phyloP scores from a whole-genome alignment of 768 basidiomycete species.

The Boletus rubescentipes region DNA sequence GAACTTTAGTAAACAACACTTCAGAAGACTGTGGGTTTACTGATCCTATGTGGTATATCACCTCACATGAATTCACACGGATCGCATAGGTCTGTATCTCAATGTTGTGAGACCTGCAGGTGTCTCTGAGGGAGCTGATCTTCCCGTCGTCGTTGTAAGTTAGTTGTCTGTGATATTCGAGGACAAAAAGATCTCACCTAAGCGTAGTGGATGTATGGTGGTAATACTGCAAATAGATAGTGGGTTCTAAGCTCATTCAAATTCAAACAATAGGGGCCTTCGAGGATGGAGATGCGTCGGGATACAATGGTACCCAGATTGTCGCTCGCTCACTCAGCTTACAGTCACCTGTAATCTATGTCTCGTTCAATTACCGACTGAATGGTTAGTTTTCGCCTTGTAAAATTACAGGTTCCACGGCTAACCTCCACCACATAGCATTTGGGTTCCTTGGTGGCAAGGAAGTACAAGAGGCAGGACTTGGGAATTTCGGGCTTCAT shows the following conservation, averaged over 20 bases:
- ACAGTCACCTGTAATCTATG: not conserved
- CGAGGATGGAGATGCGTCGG: not conserved
- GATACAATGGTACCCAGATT: slow-evolving; percentile 18
- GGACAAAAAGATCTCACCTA: too few relatives aligned
- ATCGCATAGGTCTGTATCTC: slow-evolving; percentile 30
- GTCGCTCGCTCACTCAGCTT: slow-evolving; percentile 17
- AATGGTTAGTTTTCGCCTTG: slow-evolving; percentile 13
- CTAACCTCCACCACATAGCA: slow-evolving; percentile 7
- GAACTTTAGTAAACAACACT: not conserved
- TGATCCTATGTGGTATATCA: not conserved
- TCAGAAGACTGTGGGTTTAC: slow-evolving; percentile 19
- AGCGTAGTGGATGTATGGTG: too few relatives aligned
- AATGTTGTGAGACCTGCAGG: slow-evolving; percentile 11
- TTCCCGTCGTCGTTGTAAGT: slow-evolving; percentile 27
- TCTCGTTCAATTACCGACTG: not conserved
- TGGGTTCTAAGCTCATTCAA: not conserved
- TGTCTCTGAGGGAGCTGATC: slow-evolving; percentile 3
- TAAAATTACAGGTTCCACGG: not conserved
- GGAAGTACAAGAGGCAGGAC: not conserved
- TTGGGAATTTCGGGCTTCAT: slow-evolving; percentile 18
- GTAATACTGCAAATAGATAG: too few relatives aligned
- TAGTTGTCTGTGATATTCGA: too few relatives aligned
- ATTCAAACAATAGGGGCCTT: slow-evolving; percentile 10
- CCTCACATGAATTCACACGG: not conserved
- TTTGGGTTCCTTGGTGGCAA: slow-evolving; percentile 31